phyloP scores from a whole-genome alignment of 2,329 filamentous ascomycete species.

The Penicillium thymicola region DNA sequence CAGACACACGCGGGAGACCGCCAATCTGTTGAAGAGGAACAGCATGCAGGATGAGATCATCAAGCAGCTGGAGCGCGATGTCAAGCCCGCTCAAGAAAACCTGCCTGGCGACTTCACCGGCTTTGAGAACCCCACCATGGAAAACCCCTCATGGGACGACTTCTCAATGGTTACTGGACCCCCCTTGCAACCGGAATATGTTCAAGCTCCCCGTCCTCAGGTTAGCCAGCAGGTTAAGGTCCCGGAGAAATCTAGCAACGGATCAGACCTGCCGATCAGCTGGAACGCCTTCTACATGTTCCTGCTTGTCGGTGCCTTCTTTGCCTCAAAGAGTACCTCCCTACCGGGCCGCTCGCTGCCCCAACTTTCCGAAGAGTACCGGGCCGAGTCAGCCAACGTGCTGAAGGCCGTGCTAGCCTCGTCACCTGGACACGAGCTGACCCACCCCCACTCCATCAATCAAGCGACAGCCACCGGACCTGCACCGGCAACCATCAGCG shows the following conservation, averaged over 20 bases:
- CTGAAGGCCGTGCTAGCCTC: conserved; percentile 47
- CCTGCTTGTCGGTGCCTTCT: conserved; percentile 92
- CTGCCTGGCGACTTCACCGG: conserved; percentile 69
- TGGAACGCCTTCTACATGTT: conserved; percentile 82
- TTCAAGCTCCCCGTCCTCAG: conserved; percentile 26
- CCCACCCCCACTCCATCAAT: conserved; percentile 55
- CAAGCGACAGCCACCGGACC: conserved; percentile 24
- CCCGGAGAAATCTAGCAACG: conserved; percentile 29
- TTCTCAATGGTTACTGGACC: conserved; percentile 71
- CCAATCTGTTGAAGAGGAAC: conserved; percentile 89
- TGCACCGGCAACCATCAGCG: conserved; percentile 35
- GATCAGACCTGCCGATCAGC: conserved; percentile 63
- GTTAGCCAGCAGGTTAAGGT: conserved; percentile 35
- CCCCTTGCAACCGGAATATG: conserved; percentile 39
- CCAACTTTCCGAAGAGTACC: conserved; percentile 46
- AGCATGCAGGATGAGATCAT: conserved; percentile 69
- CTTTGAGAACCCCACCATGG: conserved; percentile 81
- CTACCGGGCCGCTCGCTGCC: conserved; percentile 56
- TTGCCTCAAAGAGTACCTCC: conserved; percentile 77
- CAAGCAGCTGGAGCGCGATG: conserved; percentile 46
- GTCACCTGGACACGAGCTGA: conserved; percentile 40
- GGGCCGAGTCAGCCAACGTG: conserved; percentile 47
- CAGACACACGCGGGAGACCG: conserved; percentile 82
- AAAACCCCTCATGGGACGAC: conserved; percentile 72
- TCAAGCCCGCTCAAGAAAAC: conserved; percentile 43